phyloP scores from a whole-genome alignment of 768 basidiomycete genomes.

The Amanita rubescens region DNA sequence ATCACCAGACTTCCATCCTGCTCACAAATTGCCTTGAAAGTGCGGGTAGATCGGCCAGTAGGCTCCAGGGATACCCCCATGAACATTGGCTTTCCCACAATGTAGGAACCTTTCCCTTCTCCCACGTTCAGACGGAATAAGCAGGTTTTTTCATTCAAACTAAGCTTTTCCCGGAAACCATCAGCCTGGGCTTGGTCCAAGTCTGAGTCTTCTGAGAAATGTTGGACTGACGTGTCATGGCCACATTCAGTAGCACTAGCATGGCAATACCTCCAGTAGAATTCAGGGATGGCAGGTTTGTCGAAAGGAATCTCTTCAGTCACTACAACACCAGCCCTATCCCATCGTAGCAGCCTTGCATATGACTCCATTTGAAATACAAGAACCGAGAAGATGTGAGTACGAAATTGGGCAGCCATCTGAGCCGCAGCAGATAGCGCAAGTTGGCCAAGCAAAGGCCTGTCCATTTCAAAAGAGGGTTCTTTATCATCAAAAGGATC shows the following conservation, averaged over 20 bases:
- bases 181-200: background rate
- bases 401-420: conserved; percentile 11
- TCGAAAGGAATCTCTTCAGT: conserved; percentile 6
- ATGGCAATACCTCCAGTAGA: conserved; percentile 6
- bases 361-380: background rate
- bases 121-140: background rate
- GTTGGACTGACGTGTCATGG: background rate
- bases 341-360: conserved; percentile 11
- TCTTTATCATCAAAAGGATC: conserved; percentile 4
- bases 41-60: conserved; percentile 6
- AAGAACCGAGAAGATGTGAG: conserved; percentile 13
- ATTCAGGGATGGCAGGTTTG: conserved; percentile 4
- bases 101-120: background rate
- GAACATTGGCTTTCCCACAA: background rate
- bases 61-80: background rate
- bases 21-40: background rate
- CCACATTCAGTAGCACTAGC: conserved; percentile 5
- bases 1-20: background rate
- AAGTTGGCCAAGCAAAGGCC: conserved; percentile 14
- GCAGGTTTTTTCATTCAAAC: background rate
- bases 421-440: conserved; percentile 14
- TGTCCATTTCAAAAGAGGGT: background rate
- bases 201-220: background rate
- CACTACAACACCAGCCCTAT: conserved; percentile 10
- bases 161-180: background rate